Evolutionary conservation across 192 early-diverging fungal species (phyloP), one percentile per base, ranked within the genome.

Genomic region (Coemansia sp.): DNA sequence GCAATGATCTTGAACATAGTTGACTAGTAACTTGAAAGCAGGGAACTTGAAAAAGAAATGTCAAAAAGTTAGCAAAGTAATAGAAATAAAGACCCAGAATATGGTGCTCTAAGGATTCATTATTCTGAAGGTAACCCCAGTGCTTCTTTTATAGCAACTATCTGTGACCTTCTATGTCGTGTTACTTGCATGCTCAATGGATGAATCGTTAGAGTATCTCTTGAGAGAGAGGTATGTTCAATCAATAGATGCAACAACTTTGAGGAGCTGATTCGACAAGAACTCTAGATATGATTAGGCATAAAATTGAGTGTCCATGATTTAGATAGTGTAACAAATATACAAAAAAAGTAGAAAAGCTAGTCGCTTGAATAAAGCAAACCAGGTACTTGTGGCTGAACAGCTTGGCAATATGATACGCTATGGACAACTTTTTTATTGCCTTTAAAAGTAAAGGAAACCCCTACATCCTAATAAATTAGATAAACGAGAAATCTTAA

Each of bases 31-130:
- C 24, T 8, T 18, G 18, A 43, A 10, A 10, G 24, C 53, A 11
- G n/a, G 15, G 12, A 33, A 27, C 1, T 2, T 5, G 15, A 16
- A 33, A 39, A 70, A 55, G 52, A 34, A 24, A 47, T 49, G 62
- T 52, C 38, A 44, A 13, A 27, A 40, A 41, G 36, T 46, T 69
- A 43, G 58, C 31, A 31, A 38, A 22, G 49, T 70, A 50, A 61
- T 12, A 70, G 29, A 75, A 75, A 75, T 66, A 75, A 70, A 64
- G n/a, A 75, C 74, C 74, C 73, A 57, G 46, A 65, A 38, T 55
- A 65, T 66, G 50, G 73, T 65, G 73, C 73, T 69, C 73, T 69
- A 40, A 61, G 65, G 73, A 66, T 65, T 65, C 73, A 58, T 11
- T 70, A 43, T 20, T 16, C 41, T 40, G 43, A 41, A 29, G 39